Evolutionary conservation across 306 rosid genomes (phyloP), one percentile per base, ranked within the genome.

Genomic region (Oemleria cerasiformis): DNA sequence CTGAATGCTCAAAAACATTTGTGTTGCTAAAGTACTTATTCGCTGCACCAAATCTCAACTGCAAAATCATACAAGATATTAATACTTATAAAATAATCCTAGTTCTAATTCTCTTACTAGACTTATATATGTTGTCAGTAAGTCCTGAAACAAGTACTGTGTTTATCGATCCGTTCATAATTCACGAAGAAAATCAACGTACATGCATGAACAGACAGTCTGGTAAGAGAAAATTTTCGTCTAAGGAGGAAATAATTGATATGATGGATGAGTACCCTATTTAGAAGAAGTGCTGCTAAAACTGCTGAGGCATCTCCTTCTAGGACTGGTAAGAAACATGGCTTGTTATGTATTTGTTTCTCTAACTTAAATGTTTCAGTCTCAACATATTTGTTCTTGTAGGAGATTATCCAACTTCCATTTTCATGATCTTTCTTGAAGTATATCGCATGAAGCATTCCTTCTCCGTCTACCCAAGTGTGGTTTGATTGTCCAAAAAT

Each of bases 401-500:
- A 90, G 1, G 47, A 21, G 45, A 88, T n/a, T 0, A 6, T 74
- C 87, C 88, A 87, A 2, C 48, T 67, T 14, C 82, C 77, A 16
- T 74, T n/a, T 9, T 25, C 30, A 25, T 43, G 48, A 7, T 78
- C 58, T 12, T 70, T 87, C 1, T 55, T 61, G 34, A 81, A 86
- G 63, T 89, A 86, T 36, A 89, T 19, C 5, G 88, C 88, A 56
- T 89, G 96, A 50, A 92, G 81, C 94, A 92, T 89, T 70, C 92
- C 94, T 78, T 89, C 98, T 48, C 98, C 94, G 73, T 89, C 96
- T 72, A 87, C 82, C 92, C 97, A 92, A 15, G 42, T 49, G 49
- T 75, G 61, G 59, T 77, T 81, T 58, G 90, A 67, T 50, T 54
- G 71, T 39, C 94, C 92, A 44, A 89, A 85, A 0, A 89, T 48